These are phyloP conservation scores for Cladosporium sphaerospermum DNA, from an alignment of 2,329 filamentous ascomycete species.

Conservation along the genomic window DNA sequence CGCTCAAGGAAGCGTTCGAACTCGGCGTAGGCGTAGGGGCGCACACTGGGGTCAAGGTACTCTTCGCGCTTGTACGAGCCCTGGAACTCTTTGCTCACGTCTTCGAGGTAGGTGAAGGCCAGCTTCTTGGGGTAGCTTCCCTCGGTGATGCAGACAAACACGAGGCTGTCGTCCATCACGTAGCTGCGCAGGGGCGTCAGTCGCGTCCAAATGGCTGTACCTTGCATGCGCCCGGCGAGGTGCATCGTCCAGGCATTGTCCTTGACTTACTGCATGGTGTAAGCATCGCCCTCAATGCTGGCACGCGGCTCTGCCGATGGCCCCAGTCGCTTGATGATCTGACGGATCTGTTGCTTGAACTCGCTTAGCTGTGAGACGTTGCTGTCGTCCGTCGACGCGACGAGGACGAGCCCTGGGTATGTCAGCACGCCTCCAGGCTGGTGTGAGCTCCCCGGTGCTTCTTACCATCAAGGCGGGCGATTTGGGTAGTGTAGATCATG, in stretches of 20 bases:
- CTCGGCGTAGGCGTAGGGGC: constrained; percentile 94
- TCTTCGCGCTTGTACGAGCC: constrained; percentile 71
- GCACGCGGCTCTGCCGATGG: constrained; percentile 86
- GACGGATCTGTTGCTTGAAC: constrained; percentile 84
- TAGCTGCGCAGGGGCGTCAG: constrained; percentile 52
- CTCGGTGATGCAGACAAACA: constrained; percentile 92
- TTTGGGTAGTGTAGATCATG: constrained; percentile 64
- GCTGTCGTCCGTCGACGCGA: constrained; percentile 88
- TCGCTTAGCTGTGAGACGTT: constrained; percentile 72
- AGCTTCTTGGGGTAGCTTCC: constrained; percentile 93
- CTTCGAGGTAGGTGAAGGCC: constrained; percentile 94
- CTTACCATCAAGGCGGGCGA: constrained; percentile 77
- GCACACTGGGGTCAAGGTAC: constrained; percentile 66
- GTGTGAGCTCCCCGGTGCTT: constrained; percentile 18
- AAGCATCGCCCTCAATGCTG: constrained; percentile 77
- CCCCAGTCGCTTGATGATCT: constrained; percentile 80
- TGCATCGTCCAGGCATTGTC: not conserved
- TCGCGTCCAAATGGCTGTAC: not conserved
- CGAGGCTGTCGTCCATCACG: constrained; percentile 72
- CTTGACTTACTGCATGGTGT: constrained; percentile 71
- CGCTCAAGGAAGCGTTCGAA: constrained; percentile 96
- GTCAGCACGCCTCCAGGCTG: not conserved
- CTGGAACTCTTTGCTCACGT: constrained; percentile 84
- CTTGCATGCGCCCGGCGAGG: not conserved
- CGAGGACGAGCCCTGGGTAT: constrained; percentile 68